Conservation (phyloP, 768 basidiomycete species). For the Chalciporus pseudorubinellus region DNA sequence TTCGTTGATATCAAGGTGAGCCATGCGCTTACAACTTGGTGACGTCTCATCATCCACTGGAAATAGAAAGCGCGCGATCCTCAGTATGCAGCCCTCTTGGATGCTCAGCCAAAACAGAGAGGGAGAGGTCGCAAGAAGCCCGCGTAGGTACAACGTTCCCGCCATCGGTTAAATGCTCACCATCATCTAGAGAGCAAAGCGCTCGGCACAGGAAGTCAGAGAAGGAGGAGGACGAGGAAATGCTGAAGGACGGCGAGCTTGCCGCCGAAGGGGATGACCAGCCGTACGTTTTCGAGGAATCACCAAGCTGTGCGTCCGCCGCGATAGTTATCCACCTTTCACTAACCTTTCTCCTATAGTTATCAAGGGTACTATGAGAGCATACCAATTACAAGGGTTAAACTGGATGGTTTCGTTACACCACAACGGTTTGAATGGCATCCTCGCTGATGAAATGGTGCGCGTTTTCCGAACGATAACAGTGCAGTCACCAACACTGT, state of each 20-base stretch:
- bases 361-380: conserved; percentile 86
- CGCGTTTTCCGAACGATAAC: conserved; percentile 8
- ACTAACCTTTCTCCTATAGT: conserved; percentile 43
- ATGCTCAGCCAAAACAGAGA: conserved; percentile 81
- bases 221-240: conserved; percentile 97
- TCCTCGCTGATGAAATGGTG: conserved; percentile 96
- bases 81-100: conserved; percentile 86
- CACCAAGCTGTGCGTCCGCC: conserved; percentile 70
- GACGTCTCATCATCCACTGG: background rate
- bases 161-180: conserved; percentile 2
- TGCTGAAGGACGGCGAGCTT: conserved; percentile 82
- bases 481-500: background rate
- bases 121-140: conserved; percentile 85
- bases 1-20: conserved; percentile 94
- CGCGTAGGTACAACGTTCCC: conserved; percentile 42
- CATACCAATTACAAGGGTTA: conserved; percentile 92
- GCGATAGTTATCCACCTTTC: background rate
- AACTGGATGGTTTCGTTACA: conserved; percentile 98
- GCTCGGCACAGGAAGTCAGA: conserved; percentile 92
- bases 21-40: background rate
- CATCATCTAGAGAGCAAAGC: conserved; percentile 56
- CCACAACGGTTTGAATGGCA: conserved; percentile 95
- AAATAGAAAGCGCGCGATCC: conserved; percentile 83
- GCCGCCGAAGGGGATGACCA: conserved; percentile 82
- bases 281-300: conserved; percentile 92